Evolutionary conservation across 2,329 filamentous ascomycete genomes (phyloP).

Genomic region (Thelonectria rubi): DNA sequence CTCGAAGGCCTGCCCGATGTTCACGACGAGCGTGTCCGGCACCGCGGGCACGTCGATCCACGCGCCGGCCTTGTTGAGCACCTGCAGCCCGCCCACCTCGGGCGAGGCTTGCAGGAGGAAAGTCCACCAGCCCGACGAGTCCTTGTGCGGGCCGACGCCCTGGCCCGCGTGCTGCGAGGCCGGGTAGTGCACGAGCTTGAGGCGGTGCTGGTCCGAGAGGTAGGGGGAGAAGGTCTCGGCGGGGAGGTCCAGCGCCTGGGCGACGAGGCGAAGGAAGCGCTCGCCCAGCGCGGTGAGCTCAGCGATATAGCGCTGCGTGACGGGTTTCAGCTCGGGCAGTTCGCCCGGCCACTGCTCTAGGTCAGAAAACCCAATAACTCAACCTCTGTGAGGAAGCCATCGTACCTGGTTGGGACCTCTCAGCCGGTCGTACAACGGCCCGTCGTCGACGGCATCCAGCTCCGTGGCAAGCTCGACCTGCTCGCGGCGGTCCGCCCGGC

Average conservation of each 20-base stretch:
- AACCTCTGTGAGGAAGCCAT: too few relatives aligned
- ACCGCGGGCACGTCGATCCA: constrained; percentile 62
- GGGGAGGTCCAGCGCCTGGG: constrained; percentile 61
- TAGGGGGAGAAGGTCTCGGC: constrained; percentile 60
- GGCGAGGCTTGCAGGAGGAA: constrained; percentile 69
- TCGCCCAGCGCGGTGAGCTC: constrained; percentile 61
- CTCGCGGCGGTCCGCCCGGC: constrained; percentile 61
- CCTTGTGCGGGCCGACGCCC: constrained; percentile 70
- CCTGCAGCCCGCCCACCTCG: constrained; percentile 59
- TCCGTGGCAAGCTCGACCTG: constrained; percentile 70
- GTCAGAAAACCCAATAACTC: too few relatives aligned
- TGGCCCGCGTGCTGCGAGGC: constrained; percentile 46
- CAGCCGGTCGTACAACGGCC: constrained; percentile 53
- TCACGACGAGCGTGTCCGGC: constrained; percentile 63
- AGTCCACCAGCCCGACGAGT: constrained; percentile 71
- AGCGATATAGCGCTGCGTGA: constrained; percentile 59
- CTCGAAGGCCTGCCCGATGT: constrained; percentile 67
- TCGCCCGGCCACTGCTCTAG: constrained; percentile 53
- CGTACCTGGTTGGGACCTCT: constrained; percentile 59
- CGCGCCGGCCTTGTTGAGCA: constrained; percentile 55
- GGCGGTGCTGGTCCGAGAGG: constrained; percentile 64
- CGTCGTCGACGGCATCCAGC: constrained; percentile 46
- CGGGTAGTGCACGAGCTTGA: constrained; percentile 67
- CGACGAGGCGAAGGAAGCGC: constrained; percentile 64
- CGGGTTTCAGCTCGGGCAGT: constrained; percentile 46